Base-by-base conservation (phyloP, 140 eudicot genomes). In the Bidens hawaiensis region DNA sequence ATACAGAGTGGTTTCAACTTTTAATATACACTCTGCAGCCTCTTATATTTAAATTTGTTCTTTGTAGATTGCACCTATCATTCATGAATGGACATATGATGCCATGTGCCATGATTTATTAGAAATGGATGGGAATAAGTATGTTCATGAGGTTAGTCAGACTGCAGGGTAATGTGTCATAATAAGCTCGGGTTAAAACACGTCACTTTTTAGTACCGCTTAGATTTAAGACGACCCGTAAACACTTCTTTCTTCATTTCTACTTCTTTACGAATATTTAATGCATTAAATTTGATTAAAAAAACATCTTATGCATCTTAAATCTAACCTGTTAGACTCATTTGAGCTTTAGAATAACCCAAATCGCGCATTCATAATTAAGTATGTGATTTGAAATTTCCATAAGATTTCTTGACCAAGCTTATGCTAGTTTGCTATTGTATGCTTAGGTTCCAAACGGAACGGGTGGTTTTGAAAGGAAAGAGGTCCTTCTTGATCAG, bases 31-130 rank as follows among this genome's bases (percentile, higher is more conserved):
- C 76, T 56, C 34, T 69, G 43, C 42, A 30, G 42, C 64, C 70
- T 51, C 31, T 18, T 13, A 6, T 67, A 60, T 48, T 43, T 43
- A 17, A 18, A 12, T 46, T 60, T 25, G 59, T 13, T 17, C 46
- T 28, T 22, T 52, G 24, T 72, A 90, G 97, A 80, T 90, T 68
- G 94, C 97, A 47, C 97, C 97, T 11, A 71, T 90, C 15, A 90
- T 90, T 67, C 97, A 90, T 76, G 97, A 90, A 73, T 90, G 97
- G 97, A 90, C 97, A 4, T 87, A 90, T 74, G 97, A 90, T 78
- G 97, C 97, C 58, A 84, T 90, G 85, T 87, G 94, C 64, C 97
- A 70, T 78, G 97, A 90, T 67, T 76, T 90, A 48, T 75, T 87
- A 33, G 75, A 76, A 42, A 75, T 90, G 90, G 96, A 90, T 36